Base-by-base conservation (phyloP, 176 grass and related monocot genomes). In the Carex parvula region DNA sequence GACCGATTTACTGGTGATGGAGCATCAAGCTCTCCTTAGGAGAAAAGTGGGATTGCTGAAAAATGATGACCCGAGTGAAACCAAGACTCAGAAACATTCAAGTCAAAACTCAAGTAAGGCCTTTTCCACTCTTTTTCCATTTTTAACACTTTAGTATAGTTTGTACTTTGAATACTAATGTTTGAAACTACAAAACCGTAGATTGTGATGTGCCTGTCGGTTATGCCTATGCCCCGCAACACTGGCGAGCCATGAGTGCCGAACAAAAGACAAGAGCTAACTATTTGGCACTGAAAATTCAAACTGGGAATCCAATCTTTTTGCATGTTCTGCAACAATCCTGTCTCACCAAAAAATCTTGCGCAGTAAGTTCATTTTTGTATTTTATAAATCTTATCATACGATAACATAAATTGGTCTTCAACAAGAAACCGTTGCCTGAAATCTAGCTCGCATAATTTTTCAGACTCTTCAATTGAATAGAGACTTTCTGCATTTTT, bases 291-390 rank as follows among this genome's bases (percentile, higher is more conserved):
- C 63, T 39, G 79, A 44, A 52, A 33, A 58, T 89, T 37, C 21
- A 35, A 61, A 24, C n/a, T 1, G 54, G 37, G 44, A 93, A 93
- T 84, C 84, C 91, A n/a, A 84, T 55, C 17, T 93, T 90, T 84
- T 13, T 88, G 15, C 74, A 44, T 61, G 80, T 90, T 77, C 58
- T 90, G 8, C 58, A 82, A 39, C 41, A 0, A 18, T 37, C 0
- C 3, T 84, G 88, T 54, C 12, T 70, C 17, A 35, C 71, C 55
- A 79, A 8, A 61, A 32, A 71, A 11, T 13, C 42, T 66, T 37
- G 58, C 35, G 2, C 48, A 20, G 79, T 64, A 64, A 81, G 57
- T 81, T 81, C 17, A 17, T 22, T 81, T 10, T 10, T 42, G 14
- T 42, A 39, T 80, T 29, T 55, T 6, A 0, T 18, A 15, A 39